Evolutionary conservation across 257 asterid genomes (phyloP), one percentile per base, ranked within the genome.

Genomic region (Gentiana dahurica): DNA sequence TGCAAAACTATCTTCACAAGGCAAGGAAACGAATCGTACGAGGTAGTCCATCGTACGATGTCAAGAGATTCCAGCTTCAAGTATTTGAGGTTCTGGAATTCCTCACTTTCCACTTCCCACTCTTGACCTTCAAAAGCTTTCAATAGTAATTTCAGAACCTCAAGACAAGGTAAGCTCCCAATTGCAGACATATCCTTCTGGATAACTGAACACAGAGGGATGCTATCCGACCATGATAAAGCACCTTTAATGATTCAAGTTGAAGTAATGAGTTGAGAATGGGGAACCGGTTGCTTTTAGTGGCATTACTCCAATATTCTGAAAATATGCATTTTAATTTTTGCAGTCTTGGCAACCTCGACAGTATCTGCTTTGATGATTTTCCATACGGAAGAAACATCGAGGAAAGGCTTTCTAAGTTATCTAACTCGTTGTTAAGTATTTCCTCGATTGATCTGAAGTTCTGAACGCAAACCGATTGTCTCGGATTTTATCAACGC

Each of bases 361-460:
- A 8, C 46, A 48, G 7, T 3, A 35, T 8, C 13, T 8, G 9
- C 44, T 47, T 34, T 10, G 35, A 13, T 13, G 39, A 7, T 32
- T 61, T 2, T 4, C 45, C 41, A 6, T 5, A 24, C 1, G 58
- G 33, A 38, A 61, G 51, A 33, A 38, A 51, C 2, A 58, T 58
- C 2, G 41, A 37, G 12, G 65, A 60, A 38, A 50, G 54, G 49
- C 49, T 4, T 3, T 49, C 57, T 48, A 60, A 60, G 37, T 51
- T 38, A 37, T 11, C 39, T 53, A 51, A 38, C 3, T 6, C 9
- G 24, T 24, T 24, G 34, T 1, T 10, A 61, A 6, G 15, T n/a
- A 4, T 8, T 2, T 33, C 5, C 12, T 51, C 32, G 34, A 12
- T 38, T 32, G 38, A 24, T 10, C 52, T 32, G 7, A 61, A 34